phyloP scores from a whole-genome alignment of 345 rosid species.

The Tarenaya hassleriana region DNA sequence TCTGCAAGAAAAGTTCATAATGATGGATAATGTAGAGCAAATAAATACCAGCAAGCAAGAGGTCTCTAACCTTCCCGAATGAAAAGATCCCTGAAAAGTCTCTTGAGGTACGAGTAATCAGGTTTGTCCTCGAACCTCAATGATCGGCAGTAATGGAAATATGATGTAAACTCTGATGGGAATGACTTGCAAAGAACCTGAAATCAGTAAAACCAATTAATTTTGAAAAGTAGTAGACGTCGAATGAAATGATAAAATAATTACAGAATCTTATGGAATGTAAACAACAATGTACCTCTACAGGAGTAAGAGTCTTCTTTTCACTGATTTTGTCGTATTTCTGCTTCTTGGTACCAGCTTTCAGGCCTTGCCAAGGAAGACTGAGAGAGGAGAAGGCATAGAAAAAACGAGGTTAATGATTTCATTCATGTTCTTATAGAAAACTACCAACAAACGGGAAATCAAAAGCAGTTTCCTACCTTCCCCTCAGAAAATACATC shows the following conservation, averaged over 20 bases:
- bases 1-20: too few species aligned
- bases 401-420: not conserved
- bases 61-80: conserved; percentile 62
- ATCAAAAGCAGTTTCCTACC: conserved; percentile 41
- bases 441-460: not conserved
- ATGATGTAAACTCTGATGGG: conserved; percentile 85
- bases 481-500: conserved; percentile 89
- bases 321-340: conserved; percentile 90
- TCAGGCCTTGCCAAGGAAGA: conserved; percentile 95
- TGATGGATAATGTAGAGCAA: too few species aligned
- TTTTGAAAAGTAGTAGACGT: conserved; percentile 6
- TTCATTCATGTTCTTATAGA: conserved; percentile 4
- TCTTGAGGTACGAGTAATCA: conserved; percentile 85
- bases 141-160: conserved; percentile 93
- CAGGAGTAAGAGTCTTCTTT: conserved; percentile 81
- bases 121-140: conserved; percentile 94
- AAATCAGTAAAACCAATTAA: not conserved
- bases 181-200: conserved; percentile 88
- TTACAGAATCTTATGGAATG: not conserved
- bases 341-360: conserved; percentile 93
- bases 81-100: conserved; percentile 86
- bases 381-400: conserved; percentile 32
- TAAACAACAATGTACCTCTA: conserved; percentile 48
- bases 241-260: not conserved
- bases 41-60: conserved; percentile 11